Evolutionary conservation across 2,329 filamentous ascomycete species (phyloP), one percentile per base, ranked within the genome.

Genomic region (Cyclaneusma minus): DNA sequence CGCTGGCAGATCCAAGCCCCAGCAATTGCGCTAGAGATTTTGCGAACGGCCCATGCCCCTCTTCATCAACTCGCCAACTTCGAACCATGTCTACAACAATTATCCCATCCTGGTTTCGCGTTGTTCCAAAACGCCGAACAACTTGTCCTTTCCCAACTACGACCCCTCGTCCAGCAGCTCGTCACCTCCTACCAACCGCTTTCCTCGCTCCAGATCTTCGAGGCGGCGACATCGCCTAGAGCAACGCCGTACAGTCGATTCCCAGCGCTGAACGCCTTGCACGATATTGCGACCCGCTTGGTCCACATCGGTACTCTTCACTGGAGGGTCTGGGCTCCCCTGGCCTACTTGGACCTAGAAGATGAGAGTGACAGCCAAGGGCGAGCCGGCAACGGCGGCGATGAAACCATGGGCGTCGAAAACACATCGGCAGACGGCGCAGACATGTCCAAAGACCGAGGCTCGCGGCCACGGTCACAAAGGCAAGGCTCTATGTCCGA

Each of bases 301-400:
- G 76, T 82, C 5, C 87, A 94, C 44, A 69, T 94, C 22, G 72
- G 80, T 9, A 63, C 89, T 5, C 55, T 95, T 13, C 84, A 94
- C 51, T 94, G 85, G 84, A 68, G 81, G 25, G 77, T 93, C 3
- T 95, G 85, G 83, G 67, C 68, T 2, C 68, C 69, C 3, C 58
- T 92, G 28, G 70, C 78, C 8, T 93, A 93, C 45, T 37, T 48
- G 12, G 40, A n/a, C n/a, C n/a, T n/a, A n/a, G n/a, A 20, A 11
- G 18, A 20, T n/a, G n/a, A n/a, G n/a, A n/a, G n/a, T n/a, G n/a
- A n/a, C n/a, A n/a, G n/a, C n/a, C n/a, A n/a, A n/a, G n/a, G n/a
- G n/a, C n/a, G n/a, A n/a, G n/a, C n/a, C n/a, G n/a, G n/a, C n/a
- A n/a, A n/a, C n/a, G n/a, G n/a, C n/a, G n/a, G n/a, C n/a, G n/a